Evolutionary conservation across 192 early-diverging fungal genomes (phyloP).

Genomic region (Globomyces pollinis-pini): DNA sequence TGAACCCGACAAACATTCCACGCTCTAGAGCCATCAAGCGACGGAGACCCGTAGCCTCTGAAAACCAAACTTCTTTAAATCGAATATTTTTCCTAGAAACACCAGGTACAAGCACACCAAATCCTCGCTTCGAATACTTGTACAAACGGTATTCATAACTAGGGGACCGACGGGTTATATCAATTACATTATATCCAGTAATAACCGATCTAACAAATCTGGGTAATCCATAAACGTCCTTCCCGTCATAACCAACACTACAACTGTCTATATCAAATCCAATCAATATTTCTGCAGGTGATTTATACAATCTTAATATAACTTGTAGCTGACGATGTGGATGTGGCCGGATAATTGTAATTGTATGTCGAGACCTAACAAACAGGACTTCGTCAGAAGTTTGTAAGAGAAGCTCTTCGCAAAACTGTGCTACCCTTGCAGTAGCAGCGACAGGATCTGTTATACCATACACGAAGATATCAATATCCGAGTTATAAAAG

Average conservation of each 20-base stretch:
- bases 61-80: not conserved
- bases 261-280: slow-evolving; percentile 15
- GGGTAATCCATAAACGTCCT: not conserved
- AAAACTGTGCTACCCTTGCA: not conserved
- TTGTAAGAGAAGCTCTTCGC: not conserved
- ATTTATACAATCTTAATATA: slow-evolving; percentile 22
- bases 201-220: slow-evolving; percentile 1
- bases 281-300: slow-evolving; percentile 22
- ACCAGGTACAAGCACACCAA: too few species aligned
- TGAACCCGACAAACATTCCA: too few species aligned
- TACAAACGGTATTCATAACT: slow-evolving; percentile 18
- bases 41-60: not conserved
- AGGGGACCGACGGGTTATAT: slow-evolving; percentile 19
- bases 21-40: not conserved
- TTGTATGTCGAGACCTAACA: not conserved
- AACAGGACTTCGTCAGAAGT: not conserved
- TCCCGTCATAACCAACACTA: not conserved
- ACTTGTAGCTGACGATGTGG: slow-evolving; percentile 20
- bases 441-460: not conserved
- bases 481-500: slow-evolving; percentile 20
- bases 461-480: slow-evolving; percentile 19
- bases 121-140: slow-evolving; percentile 18
- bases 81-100: not conserved
- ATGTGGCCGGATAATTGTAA: slow-evolving; percentile 16
- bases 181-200: slow-evolving; percentile 12